Conservation (phyloP, 345 rosid genomes). For the Theobroma cacao region DNA sequence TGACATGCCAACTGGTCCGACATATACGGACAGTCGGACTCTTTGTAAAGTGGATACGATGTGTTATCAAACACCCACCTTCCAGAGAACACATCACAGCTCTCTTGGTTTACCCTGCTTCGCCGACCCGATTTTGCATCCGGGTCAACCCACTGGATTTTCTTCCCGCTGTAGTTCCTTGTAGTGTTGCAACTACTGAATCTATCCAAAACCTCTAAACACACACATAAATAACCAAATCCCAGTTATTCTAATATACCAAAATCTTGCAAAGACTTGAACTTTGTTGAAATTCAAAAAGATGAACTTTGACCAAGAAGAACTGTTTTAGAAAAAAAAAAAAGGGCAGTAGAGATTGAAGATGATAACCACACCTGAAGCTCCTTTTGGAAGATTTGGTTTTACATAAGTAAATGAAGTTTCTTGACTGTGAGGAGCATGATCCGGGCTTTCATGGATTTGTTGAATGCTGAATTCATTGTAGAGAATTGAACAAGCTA, state of each 20-base stretch:
- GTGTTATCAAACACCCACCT: constrained; percentile 82
- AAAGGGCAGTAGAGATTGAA: neutral
- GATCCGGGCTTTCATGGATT: constrained; percentile 45
- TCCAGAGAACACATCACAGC: constrained; percentile 80
- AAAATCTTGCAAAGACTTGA: neutral
- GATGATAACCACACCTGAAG: constrained; percentile 40
- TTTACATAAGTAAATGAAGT: constrained; percentile 34
- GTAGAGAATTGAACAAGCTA: constrained; percentile 49
- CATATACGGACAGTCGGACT: constrained; percentile 91
- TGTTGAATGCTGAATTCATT: constrained; percentile 54
- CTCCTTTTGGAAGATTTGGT: constrained; percentile 48
- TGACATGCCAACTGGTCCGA: constrained; percentile 96
- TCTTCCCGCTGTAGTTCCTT: constrained; percentile 61
- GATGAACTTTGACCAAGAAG: neutral
- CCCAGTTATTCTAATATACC: neutral
- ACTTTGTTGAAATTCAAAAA: neutral
- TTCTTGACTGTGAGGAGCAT: constrained; percentile 11
- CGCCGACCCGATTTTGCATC: constrained; percentile 25
- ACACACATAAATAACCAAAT: neutral
- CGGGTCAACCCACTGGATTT: constrained; percentile 49
- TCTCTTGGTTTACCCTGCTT: constrained; percentile 35
- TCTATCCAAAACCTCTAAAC: constrained; percentile 76
- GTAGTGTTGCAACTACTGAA: constrained; percentile 73
- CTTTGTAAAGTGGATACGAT: constrained; percentile 76
- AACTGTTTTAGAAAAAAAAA: neutral